Base-by-base conservation (phyloP, 179 eudicot species). In the Spinacia oleracea region DNA sequence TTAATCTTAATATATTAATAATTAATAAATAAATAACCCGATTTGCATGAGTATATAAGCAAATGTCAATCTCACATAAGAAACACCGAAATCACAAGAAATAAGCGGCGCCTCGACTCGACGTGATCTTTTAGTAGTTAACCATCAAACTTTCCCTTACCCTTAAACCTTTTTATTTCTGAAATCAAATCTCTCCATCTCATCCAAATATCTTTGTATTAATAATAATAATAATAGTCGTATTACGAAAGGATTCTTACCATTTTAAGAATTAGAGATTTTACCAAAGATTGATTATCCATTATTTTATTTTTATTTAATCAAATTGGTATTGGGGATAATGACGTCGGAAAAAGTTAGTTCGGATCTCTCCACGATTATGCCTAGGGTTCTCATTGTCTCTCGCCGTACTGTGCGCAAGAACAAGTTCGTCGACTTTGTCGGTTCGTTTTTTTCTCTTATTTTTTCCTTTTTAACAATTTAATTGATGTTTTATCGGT, bases 361-460 rank as follows among this genome's bases (percentile, higher is more conserved):
- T 9, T 59, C 81, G 3, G 83, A 82, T 73, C 77, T 85, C 18
- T 82, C 87, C 2, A 82, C 77, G 85, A 85, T 85, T 34, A 81
- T 85, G 32, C 87, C 87, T 3, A 82, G 87, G 60, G 87, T 85
- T 80, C 81, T 85, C n/a, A 85, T 85, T 38, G 87, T 85, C 35
- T 85, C 87, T 53, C 75, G 87, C 16, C 83, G 87, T 14, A 82
- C 87, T 51, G 81, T 85, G 16, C 85, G 87, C 20, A 85, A 85
- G 78, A 85, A 85, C 81, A 85, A 85, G 73, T 85, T 85, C 72
- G 87, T 85, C 67, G 85, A 85, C 59, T 85, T 85, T 55, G 87
- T 85, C 0, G 87, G 87, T 85, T 32, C 67, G 85, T 77, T 68
- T 11, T 23, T 62, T 25, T 8, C 25, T 46, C 31, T 25, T 38